phyloP scores from a whole-genome alignment of 179 eudicot species.

The Monotropa hypopitys region DNA sequence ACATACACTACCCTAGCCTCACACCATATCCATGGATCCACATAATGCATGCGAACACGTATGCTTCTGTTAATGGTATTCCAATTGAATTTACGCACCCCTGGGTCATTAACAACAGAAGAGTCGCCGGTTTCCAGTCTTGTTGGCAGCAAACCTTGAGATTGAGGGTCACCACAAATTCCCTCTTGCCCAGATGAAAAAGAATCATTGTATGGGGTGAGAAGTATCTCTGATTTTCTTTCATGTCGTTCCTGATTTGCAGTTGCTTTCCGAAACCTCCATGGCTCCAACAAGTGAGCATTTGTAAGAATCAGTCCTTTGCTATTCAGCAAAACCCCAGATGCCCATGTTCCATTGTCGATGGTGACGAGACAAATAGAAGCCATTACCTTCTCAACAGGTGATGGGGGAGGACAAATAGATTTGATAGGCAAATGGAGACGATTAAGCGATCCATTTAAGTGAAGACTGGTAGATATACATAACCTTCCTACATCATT shows the following conservation, averaged over 20 bases:
- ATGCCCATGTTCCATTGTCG: conserved; percentile 82
- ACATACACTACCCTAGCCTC: conserved; percentile 66
- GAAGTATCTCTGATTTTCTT: conserved; percentile 19
- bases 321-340: conserved; percentile 74
- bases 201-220: conserved; percentile 18
- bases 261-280: conserved; percentile 67
- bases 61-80: conserved; percentile 23
- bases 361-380: conserved; percentile 77
- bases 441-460: conserved; percentile 11
- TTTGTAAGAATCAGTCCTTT: conserved; percentile 86
- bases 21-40: conserved; percentile 68
- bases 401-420: conserved; percentile 19
- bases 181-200: conserved; percentile 7
- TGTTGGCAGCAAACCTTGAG: conserved; percentile 15
- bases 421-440: conserved; percentile 15
- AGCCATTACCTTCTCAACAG: conserved; percentile 47
- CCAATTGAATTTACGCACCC: conserved; percentile 12
- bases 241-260: conserved; percentile 24
- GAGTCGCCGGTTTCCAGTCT: conserved; percentile 11
- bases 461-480: conserved; percentile 12
- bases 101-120: conserved; percentile 20
- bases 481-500: conserved; percentile 15
- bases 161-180: conserved; percentile 9
- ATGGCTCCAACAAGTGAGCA: conserved; percentile 93
- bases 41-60: conserved; percentile 63